A percentile compares a stretch with the other conserved stretches of the same genome.
Evolutionary conservation across 2,329 filamentous ascomycete genomes (phyloP).

Genomic region (Fusarium sp.): DNA sequence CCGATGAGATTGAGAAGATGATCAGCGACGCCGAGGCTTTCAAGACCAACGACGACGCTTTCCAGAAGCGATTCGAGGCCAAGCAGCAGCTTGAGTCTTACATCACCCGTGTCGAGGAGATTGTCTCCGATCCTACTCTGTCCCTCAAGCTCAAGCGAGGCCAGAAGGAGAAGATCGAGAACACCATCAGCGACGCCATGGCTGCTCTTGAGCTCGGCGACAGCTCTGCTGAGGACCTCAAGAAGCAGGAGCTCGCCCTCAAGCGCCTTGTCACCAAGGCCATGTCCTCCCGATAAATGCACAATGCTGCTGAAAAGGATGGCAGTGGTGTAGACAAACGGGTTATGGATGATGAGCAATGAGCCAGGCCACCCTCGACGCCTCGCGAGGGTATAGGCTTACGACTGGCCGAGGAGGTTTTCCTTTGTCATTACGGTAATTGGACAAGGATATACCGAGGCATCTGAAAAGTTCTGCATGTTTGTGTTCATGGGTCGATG

Average conservation of each 20-base stretch:
- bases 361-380: constrained; percentile 31
- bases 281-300: constrained; percentile 84
- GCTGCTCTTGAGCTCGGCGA: constrained; percentile 96
- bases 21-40: constrained; percentile 97
- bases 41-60: constrained; percentile 97
- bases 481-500: constrained; percentile 43
- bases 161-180: constrained; percentile 99
- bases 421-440: constrained; percentile 47
- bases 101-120: constrained; percentile 98
- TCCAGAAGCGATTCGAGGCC: constrained; percentile 99
- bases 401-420: constrained; percentile 33
- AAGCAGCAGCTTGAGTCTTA: constrained; percentile 99
- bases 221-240: constrained; percentile 88
- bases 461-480: constrained; percentile 50
- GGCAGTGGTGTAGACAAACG: constrained; percentile 33
- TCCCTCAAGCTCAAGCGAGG: constrained; percentile 98
- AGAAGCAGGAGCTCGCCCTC: constrained; percentile 99
- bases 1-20: constrained; percentile 96
- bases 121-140: constrained; percentile 94
- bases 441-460: constrained; percentile 46
- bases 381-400: constrained; percentile 30
- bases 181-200: constrained; percentile 96
- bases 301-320: constrained; percentile 23
- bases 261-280: constrained; percentile 99
- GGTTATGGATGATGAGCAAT: constrained; percentile 22